Base-by-base conservation (phyloP, 2,329 filamentous ascomycete species). In the Alternaria consortialis region DNA sequence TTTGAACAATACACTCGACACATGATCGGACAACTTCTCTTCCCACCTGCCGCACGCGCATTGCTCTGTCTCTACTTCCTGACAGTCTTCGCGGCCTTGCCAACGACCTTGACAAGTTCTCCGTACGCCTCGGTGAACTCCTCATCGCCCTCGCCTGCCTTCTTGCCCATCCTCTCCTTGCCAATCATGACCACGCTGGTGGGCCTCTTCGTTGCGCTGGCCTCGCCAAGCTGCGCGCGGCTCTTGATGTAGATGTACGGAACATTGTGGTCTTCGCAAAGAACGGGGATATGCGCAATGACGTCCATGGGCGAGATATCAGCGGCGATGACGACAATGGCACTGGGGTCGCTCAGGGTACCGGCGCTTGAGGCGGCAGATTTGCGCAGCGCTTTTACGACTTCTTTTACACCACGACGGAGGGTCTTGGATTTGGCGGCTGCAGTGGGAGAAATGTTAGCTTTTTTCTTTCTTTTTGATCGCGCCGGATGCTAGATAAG, bases 261-360 rank as follows among this genome's bases (percentile, higher is more conserved):
- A 62, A 97, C 92, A 81, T 92, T 92, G 86, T 97, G 94, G 83
- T 98, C 94, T 84, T 99, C 95, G 86, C 95, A 98, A 60, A 98
- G 90, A 59, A 99, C 92, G 74, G 95, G 95, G 69, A 99, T 92
- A 83, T 99, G 95, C 62, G 92, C 95, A 83, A 99, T 97, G 79
- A 99, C 95, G 81, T 99, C 95, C 90, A 95, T 94, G 68, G 95
- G 95, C 54, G 92, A 97, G 84, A 99, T 98, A 82, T 99, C 95
- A 73, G 92, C 95, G 36, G 95, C 95, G 71, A 99, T 92, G 79
- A 99, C 85, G 74, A 97, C 93, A 69, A 99, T 86, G 65, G 84
- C 86, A 69, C 89, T 86, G 44, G 91, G 89, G 60, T 76, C 62
- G 74, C 89, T 84, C 55, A 75, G 66, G 56, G 86, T 80, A 76